phyloP scores from a whole-genome alignment of 257 asterid genomes.

The Linderniella brevidens region DNA sequence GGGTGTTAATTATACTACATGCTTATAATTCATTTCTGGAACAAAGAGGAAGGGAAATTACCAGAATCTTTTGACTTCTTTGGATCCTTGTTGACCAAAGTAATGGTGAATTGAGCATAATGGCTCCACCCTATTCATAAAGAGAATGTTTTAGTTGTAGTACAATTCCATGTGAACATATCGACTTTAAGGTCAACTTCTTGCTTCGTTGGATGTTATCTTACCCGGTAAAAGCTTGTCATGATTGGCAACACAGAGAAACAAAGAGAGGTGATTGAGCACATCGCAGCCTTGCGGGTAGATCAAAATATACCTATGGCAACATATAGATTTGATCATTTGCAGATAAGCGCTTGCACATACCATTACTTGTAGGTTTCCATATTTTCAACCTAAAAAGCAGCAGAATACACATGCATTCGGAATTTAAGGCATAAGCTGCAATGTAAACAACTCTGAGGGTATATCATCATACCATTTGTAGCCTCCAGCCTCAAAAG shows the following conservation, averaged over 20 bases:
- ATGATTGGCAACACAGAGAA: conserved; percentile 93
- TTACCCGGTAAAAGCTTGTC: conserved; percentile 95
- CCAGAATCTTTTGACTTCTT: conserved; percentile 92
- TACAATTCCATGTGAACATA: conserved; percentile 1
- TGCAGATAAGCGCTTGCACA: too few relatives aligned
- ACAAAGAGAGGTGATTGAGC: conserved; percentile 84
- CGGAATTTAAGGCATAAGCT: background rate
- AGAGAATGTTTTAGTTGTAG: background rate
- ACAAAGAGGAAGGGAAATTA: conserved; percentile 3
- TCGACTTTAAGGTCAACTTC: background rate
- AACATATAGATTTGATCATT: too few relatives aligned
- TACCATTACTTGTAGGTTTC: too few relatives aligned
- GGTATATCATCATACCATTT: conserved; percentile 30
- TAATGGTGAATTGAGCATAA: conserved; percentile 87
- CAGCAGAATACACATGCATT: background rate
- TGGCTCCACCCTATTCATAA: conserved; percentile 78
- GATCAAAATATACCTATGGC: conserved; percentile 74
- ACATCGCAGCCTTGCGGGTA: conserved; percentile 97
- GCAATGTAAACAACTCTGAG: background rate
- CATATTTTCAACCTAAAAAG: too few relatives aligned
- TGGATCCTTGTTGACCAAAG: conserved; percentile 90
- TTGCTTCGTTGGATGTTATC: conserved; percentile 3
- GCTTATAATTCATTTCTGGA: too few relatives aligned
- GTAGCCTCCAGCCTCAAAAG: conserved; percentile 52
- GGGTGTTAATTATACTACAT: too few relatives aligned